Percentiles rank a stretch among this genome's conserved stretches.
These are phyloP conservation scores for Trichosporon sp. DNA, from an alignment of 1,284 basidiomycete genomes.

Conservation along the genomic window DNA sequence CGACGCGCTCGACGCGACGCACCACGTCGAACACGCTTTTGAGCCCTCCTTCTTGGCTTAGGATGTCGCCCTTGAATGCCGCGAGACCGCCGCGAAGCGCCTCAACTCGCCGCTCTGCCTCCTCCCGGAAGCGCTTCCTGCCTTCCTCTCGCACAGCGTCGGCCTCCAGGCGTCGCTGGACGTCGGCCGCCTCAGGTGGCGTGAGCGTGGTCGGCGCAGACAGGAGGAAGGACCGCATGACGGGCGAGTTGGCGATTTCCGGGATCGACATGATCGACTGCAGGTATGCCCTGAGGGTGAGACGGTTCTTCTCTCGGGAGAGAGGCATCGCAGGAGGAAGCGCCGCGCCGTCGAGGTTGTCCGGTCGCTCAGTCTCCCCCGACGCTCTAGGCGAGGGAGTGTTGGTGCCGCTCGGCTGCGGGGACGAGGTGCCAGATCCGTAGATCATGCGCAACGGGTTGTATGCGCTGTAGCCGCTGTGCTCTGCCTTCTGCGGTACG, in stretches of 20 bases:
- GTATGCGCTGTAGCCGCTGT: slow-evolving; percentile 48
- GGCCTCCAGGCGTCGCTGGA: slow-evolving; percentile 77
- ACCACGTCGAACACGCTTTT: slow-evolving; percentile 84
- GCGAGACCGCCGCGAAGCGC: slow-evolving; percentile 81
- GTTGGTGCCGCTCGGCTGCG: slow-evolving; percentile 30
- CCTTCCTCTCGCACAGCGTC: slow-evolving; percentile 90
- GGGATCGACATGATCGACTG: slow-evolving; percentile 75
- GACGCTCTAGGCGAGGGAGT: slow-evolving; percentile 17
- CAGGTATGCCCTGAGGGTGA: slow-evolving; percentile 91
- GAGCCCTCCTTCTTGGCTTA: slow-evolving; percentile 85
- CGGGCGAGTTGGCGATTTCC: slow-evolving; percentile 76
- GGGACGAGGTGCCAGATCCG: slow-evolving; percentile 51
- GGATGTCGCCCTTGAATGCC: slow-evolving; percentile 86
- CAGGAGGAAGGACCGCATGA: slow-evolving; percentile 83
- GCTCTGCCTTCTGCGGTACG: slow-evolving; percentile 33
- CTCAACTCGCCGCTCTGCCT: slow-evolving; percentile 84
- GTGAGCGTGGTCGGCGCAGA: slow-evolving; percentile 73
- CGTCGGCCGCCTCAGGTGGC: slow-evolving; percentile 77
- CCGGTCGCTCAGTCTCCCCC: slow-evolving; percentile 19
- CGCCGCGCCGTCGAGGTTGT: slow-evolving; percentile 5
- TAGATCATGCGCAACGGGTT: slow-evolving; percentile 55
- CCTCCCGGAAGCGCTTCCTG: slow-evolving; percentile 77
- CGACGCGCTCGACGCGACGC: slow-evolving; percentile 75
- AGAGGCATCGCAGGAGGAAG: slow-evolving; percentile 60
- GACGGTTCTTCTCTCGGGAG: slow-evolving; percentile 88